Percentiles rank a stretch among this genome's conserved stretches.
phyloP scores from a whole-genome alignment of 148 eudicot species.

The Rhododendron williamsianum region DNA sequence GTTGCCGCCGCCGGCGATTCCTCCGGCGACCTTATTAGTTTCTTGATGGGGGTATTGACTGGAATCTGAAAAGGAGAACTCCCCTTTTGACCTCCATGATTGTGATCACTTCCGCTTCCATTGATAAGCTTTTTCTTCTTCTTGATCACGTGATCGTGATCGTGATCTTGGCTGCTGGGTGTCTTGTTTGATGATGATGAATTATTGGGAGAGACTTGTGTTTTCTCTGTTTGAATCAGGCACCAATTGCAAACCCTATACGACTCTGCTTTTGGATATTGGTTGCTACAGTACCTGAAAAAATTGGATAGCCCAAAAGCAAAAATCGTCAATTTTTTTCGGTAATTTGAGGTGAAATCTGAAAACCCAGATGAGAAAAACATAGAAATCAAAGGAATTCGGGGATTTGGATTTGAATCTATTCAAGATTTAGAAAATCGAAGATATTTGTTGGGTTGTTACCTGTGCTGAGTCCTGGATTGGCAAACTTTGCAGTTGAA shows the following conservation, averaged over 20 bases:
- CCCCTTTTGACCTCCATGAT: constrained; percentile 6
- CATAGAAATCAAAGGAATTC: neutral
- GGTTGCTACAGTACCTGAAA: constrained; percentile 77
- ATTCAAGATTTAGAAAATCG: neutral
- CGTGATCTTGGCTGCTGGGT: constrained; percentile 10
- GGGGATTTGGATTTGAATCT: neutral
- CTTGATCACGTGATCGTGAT: constrained; percentile 18
- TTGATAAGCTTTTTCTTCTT: constrained; percentile 5
- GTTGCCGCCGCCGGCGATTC: constrained; percentile 11
- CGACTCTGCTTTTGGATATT: constrained; percentile 65
- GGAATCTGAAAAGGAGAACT: constrained; percentile 14
- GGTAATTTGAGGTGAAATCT: neutral
- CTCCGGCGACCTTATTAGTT: constrained; percentile 23
- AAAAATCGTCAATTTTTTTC: no score
- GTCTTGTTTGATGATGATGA: constrained; percentile 33
- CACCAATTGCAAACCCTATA: constrained; percentile 84
- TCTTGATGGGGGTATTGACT: constrained; percentile 38
- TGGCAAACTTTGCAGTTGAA: constrained; percentile 67
- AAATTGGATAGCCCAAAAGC: neutral
- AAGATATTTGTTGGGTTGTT: neutral
- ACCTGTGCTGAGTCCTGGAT: constrained; percentile 85
- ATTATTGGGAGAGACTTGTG: constrained; percentile 24
- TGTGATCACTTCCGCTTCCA: neutral
- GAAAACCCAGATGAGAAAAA: constrained; percentile 1
- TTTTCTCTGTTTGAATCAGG: constrained; percentile 27